Evolutionary conservation across 805 yeast genomes (phyloP), one percentile per base, ranked within the genome.

Genomic region (Ascoidea rubescens): DNA sequence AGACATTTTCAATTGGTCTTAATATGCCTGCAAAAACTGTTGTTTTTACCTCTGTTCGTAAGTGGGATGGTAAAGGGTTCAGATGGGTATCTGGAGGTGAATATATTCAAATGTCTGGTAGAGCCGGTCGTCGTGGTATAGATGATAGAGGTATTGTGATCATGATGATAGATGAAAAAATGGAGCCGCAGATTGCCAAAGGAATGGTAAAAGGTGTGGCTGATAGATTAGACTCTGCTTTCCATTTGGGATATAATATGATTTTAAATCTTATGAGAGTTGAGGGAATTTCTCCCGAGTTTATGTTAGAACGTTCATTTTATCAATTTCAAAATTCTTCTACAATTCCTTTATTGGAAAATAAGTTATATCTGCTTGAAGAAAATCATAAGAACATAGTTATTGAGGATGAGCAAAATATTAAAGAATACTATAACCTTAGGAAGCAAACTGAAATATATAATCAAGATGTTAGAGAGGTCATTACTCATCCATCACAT

Each of bases 11-110:
- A 10, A 93, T 93, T 70, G 99, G 99, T 50, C 78, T 93, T 51
- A 93, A 93, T 70, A 93, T 93, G 99, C 99, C 99, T 61, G 98
- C 99, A 8, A 93, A 93, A 62, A 93, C 99, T 0, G 99, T 93
- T 48, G 99, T 93, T 2, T 93, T 93, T 67, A 93, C 99, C 0
- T 87, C 91, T 42, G 99, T 93, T 21, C 80, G 99, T 64, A 93
- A 93, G 67, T 93, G 97, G 96, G 99, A 93, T 70, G 99, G 99
- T 60, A 81, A 79, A 56, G 95, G 91, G 17, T 89, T 91, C 74
- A 82, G 99, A 69, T 93, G 99, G 99, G 97, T 93, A 37, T 87
- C 96, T 53, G 99, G 99, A 54, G 99, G 99, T 72, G 99, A 93
- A 70, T 93, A 93, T 69, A 93, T 93, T 64, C 99, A 93, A 71